Conservation (phyloP, 345 rosid species). For the Sonneratia alba region DNA sequence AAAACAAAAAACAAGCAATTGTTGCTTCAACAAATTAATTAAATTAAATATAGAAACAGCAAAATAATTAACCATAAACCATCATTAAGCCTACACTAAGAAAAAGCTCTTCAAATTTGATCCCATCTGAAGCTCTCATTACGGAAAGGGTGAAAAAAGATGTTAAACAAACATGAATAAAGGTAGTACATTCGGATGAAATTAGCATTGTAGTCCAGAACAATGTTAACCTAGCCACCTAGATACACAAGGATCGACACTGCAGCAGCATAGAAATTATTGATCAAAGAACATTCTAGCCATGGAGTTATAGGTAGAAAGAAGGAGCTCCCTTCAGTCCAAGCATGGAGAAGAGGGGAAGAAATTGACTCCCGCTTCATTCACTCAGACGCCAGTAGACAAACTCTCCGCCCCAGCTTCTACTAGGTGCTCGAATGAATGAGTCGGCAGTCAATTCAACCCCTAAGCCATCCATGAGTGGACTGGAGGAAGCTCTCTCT, state of each 20-base stretch:
- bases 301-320: not conserved
- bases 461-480: slow-evolving; percentile 59
- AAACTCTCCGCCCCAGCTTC: slow-evolving; percentile 5
- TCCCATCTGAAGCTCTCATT: not conserved
- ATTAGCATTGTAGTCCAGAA: too few relatives aligned
- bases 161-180: not conserved
- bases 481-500: slow-evolving; percentile 85
- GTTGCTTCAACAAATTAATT: too few relatives aligned
- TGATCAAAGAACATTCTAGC: too few relatives aligned
- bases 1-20: too few relatives aligned
- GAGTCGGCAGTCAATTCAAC: slow-evolving; percentile 92
- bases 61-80: not conserved
- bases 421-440: slow-evolving; percentile 68
- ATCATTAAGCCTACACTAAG: not conserved
- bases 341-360: slow-evolving; percentile 66
- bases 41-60: too few relatives aligned
- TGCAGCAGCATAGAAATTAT: too few relatives aligned
- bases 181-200: not conserved
- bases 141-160: not conserved
- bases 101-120: not conserved
- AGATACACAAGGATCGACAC: too few relatives aligned
- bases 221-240: too few relatives aligned
- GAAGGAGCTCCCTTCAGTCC: slow-evolving; percentile 99
- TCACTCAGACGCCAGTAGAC: slow-evolving; percentile 67
- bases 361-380: slow-evolving; percentile 95